Percentiles rank a stretch among this genome's conserved stretches.
phyloP scores from a whole-genome alignment of 1,284 basidiomycete species.

The Afroboletus lepidellus region DNA sequence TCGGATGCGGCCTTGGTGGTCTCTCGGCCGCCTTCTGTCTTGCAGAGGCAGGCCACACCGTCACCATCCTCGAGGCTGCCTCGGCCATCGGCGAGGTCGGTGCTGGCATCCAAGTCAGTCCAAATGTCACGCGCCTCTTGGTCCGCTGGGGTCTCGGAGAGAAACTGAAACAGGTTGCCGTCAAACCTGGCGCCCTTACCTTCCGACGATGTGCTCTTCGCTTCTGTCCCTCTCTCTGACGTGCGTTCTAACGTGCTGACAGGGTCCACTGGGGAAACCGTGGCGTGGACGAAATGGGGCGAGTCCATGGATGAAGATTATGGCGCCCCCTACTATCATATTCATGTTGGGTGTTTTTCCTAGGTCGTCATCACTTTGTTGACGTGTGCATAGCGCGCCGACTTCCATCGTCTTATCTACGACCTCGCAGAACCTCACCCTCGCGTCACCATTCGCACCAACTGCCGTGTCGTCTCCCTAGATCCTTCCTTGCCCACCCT shows the following conservation, averaged over 20 bases:
- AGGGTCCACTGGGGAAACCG: constrained; percentile 42
- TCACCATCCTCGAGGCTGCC: constrained; percentile 47
- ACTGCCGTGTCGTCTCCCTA: constrained; percentile 40
- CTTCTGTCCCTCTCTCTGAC: neutral
- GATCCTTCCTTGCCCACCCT: constrained; percentile 40
- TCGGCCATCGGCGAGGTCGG: constrained; percentile 42
- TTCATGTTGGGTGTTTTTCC: constrained; percentile 39
- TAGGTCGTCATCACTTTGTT: neutral
- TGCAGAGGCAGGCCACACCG: constrained; percentile 46
- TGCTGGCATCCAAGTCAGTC: constrained; percentile 49
- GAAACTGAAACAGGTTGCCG: constrained; percentile 40
- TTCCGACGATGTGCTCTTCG: constrained; percentile 45
- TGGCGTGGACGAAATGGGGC: constrained; percentile 47
- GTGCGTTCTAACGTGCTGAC: neutral
- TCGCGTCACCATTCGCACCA: constrained; percentile 42
- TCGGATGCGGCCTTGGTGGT: constrained; percentile 55
- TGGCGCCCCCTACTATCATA: constrained; percentile 53
- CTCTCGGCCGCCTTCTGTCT: constrained; percentile 47
- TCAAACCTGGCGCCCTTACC: constrained; percentile 43
- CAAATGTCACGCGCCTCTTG: constrained; percentile 49
- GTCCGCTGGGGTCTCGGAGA: constrained; percentile 52
- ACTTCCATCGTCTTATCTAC: constrained; percentile 47
- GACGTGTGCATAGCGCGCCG: constrained; percentile 41
- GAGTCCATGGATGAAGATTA: constrained; percentile 40
- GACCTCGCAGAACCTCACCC: constrained; percentile 43